A percentile compares a stretch with the other conserved stretches of the same genome.
These are phyloP conservation scores for Venturia carpophila DNA, from an alignment of 2,329 filamentous ascomycete species.

Conservation along the genomic window DNA sequence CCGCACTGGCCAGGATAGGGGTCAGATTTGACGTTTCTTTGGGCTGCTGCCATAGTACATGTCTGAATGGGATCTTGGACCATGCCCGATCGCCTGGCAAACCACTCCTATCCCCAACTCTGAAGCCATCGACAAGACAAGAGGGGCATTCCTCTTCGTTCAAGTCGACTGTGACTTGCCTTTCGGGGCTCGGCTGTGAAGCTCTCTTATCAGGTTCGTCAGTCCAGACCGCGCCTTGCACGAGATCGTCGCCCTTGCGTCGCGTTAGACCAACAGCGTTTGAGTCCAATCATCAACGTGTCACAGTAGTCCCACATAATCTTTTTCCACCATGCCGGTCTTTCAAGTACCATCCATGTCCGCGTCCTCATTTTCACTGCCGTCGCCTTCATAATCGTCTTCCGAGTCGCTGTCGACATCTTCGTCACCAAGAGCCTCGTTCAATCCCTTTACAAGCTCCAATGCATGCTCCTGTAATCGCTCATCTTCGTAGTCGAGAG, in stretches of 20 bases:
- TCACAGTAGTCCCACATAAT: neutral
- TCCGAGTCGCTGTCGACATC: constrained; percentile 32
- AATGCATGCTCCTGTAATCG: constrained; percentile 65
- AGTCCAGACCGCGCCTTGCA: neutral
- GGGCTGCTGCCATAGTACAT: too few relatives aligned
- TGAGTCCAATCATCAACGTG: neutral
- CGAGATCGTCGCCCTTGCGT: neutral
- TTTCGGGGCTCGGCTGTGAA: neutral
- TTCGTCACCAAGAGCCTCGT: constrained; percentile 37
- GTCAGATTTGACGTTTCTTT: too few relatives aligned
- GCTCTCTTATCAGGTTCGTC: neutral
- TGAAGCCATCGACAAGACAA: neutral
- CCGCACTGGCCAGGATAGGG: too few relatives aligned
- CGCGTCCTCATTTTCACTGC: constrained; percentile 28
- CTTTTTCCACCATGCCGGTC: neutral
- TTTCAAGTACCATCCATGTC: constrained; percentile 15
- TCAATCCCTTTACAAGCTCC: constrained; percentile 54
- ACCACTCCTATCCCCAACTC: neutral
- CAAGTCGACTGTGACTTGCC: neutral
- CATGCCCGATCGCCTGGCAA: neutral
- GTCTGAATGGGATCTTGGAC: neutral
- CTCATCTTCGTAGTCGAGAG: constrained; percentile 79
- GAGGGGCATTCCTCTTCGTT: neutral
- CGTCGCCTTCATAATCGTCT: constrained; percentile 28
- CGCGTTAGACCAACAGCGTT: neutral